Evolutionary conservation across 2,329 filamentous ascomycete species (phyloP).

Genomic region (Neofusicoccum cordaticola): DNA sequence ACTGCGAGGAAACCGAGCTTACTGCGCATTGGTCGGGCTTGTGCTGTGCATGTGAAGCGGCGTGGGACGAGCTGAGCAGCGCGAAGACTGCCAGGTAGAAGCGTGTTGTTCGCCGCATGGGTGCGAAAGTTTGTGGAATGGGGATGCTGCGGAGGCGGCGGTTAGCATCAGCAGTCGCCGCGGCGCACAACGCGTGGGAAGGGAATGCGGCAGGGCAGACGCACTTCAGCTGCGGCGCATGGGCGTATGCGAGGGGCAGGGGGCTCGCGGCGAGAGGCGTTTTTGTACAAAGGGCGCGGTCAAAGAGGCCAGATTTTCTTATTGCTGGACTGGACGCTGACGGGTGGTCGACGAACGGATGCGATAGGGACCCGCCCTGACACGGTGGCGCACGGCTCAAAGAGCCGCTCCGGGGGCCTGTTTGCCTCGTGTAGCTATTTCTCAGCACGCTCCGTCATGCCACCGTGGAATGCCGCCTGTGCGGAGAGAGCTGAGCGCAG

Average conservation of each 20-base stretch:
- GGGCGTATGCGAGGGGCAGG: slow-evolving; percentile 24
- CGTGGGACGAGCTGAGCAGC: slow-evolving; percentile 52
- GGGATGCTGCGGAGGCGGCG: slow-evolving; percentile 7
- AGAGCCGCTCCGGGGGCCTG: neutral
- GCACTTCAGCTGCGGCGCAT: neutral
- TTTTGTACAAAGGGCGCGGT: slow-evolving; percentile 26
- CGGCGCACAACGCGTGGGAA: slow-evolving; percentile 17
- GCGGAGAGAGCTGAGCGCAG: neutral
- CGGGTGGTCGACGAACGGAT: neutral
- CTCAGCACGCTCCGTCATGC: slow-evolving; percentile 10
- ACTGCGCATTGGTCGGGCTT: slow-evolving; percentile 55
- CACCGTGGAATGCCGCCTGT: neutral
- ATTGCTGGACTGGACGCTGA: neutral
- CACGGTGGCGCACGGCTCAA: slow-evolving; percentile 15
- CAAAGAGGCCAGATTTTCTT: slow-evolving; percentile 39
- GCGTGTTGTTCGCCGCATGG: slow-evolving; percentile 54
- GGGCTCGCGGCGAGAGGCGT: slow-evolving; percentile 22
- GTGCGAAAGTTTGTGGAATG: slow-evolving; percentile 5
- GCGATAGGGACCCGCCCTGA: slow-evolving; percentile 9
- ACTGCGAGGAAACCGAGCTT: slow-evolving; percentile 34
- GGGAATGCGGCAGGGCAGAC: neutral
- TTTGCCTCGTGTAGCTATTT: neutral
- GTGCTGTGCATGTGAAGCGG: slow-evolving; percentile 34
- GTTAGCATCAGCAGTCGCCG: slow-evolving; percentile 7
- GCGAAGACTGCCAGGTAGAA: slow-evolving; percentile 64